Percentiles rank a stretch among this genome's conserved stretches.
These are phyloP conservation scores for Ilex aquifolium DNA, from an alignment of 257 asterid species.

Conservation along the genomic window DNA sequence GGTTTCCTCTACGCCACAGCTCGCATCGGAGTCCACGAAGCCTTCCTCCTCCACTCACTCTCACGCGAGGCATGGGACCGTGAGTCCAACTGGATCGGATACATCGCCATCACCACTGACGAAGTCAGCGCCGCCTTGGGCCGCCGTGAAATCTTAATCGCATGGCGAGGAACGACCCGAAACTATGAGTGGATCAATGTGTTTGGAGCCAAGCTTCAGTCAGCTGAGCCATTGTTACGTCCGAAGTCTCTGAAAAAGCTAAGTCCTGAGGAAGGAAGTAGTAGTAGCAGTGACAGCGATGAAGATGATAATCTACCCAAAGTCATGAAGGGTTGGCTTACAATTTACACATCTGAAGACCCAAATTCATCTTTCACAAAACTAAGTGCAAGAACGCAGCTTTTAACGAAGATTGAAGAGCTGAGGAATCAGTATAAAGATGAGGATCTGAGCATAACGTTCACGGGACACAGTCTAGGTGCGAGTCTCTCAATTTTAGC, in stretches of 20 bases:
- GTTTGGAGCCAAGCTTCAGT: constrained; percentile 37
- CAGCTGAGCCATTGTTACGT: constrained; percentile 34
- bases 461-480: constrained; percentile 82
- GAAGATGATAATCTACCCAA: constrained; percentile 29
- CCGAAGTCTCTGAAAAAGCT: constrained; percentile 11
- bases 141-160: constrained; percentile 70
- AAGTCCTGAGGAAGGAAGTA: background rate
- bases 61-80: constrained; percentile 80
- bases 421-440: constrained; percentile 33
- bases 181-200: constrained; percentile 73
- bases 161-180: constrained; percentile 69
- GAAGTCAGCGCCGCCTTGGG: constrained; percentile 39
- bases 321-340: constrained; percentile 80
- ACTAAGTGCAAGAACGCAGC: constrained; percentile 57
- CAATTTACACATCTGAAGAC: constrained; percentile 49
- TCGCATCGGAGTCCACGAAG: constrained; percentile 24
- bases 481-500: constrained; percentile 52
- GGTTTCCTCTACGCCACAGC: constrained; percentile 82
- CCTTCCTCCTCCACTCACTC: constrained; percentile 56
- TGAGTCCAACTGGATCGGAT: constrained; percentile 89
- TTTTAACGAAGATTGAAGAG: constrained; percentile 29
- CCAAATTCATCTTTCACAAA: constrained; percentile 65
- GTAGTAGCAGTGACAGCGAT: constrained; percentile 8
- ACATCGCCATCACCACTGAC: constrained; percentile 58
- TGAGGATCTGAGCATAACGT: constrained; percentile 53